Percentiles rank a stretch among this genome's conserved stretches.
These are phyloP conservation scores for Pisolithus orientalis DNA, from an alignment of 768 basidiomycete genomes.

Conservation along the genomic window DNA sequence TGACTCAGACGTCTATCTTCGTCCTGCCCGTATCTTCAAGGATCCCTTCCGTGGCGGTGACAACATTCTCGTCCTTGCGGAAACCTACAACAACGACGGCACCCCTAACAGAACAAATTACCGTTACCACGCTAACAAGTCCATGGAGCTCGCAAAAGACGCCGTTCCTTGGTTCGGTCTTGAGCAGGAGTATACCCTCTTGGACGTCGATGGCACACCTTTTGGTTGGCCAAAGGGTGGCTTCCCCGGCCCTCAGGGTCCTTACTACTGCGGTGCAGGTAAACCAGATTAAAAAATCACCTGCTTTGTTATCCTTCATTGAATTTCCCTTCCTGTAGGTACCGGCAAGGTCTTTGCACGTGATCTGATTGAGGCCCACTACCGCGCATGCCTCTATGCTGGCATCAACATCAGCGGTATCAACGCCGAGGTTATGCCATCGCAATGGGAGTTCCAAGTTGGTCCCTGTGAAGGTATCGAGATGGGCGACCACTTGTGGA, in stretches of 20 bases:
- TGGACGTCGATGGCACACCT: conserved; percentile 86
- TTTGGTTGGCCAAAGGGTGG: conserved; percentile 98
- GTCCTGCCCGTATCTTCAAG: conserved; percentile 94
- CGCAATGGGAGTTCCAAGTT: conserved; percentile 99
- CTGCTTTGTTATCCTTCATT: not conserved
- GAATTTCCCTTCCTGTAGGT: conserved; percentile 39
- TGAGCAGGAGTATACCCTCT: conserved; percentile 98
- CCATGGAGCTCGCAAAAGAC: conserved; percentile 89
- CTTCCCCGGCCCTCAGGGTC: conserved; percentile 99
- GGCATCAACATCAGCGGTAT: conserved; percentile 98
- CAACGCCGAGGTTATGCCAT: conserved; percentile 99
- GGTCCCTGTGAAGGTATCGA: conserved; percentile 96
- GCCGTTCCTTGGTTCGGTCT: conserved; percentile 91
- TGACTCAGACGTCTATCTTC: conserved; percentile 98
- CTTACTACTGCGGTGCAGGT: conserved; percentile 99
- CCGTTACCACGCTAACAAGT: conserved; percentile 90
- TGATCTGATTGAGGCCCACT: conserved; percentile 98
- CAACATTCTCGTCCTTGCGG: conserved; percentile 95
- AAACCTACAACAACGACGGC: conserved; percentile 98
- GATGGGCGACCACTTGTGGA: conserved; percentile 99
- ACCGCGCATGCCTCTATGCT: conserved; percentile 91
- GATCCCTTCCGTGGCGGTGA: conserved; percentile 99
- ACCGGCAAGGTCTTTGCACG: conserved; percentile 98
- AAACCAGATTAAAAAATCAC: conserved; percentile 21
- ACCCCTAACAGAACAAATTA: conserved; percentile 96